Base-by-base conservation (phyloP, 805 yeast species). In the Cyberlindnera subsufficiens region DNA sequence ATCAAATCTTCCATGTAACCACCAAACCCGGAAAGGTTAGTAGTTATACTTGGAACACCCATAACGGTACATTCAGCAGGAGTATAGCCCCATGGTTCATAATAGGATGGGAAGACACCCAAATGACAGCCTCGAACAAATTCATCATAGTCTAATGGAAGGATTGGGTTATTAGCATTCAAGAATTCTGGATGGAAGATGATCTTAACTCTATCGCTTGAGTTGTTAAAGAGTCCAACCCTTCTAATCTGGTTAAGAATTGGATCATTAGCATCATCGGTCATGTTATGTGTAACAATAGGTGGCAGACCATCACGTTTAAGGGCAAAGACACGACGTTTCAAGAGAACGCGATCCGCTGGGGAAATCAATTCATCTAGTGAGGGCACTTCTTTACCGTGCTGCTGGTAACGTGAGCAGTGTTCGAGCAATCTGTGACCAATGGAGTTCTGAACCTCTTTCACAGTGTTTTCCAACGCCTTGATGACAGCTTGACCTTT, bases 31-130 rank as follows among this genome's bases (percentile, higher is more conserved):
- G 96, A 87, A 46, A 91, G 69, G 63, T 91, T 91, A 34, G 99
- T 91, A 10, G 99, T 91, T 58, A 91, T 86, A 6, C 96, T 87
- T 15, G 99, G 99, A 46, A 93, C 95, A 43, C 99, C 99, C 99
- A 91, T 91, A 19, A 93, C 99, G 0, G 99, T 91, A 71, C 99
- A 93, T 64, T 91, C 99, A 8, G 98, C 98, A 3, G 99, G 99
- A 3, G 99, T 91, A 65, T 91, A 91, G 32, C 99, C 99, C 99
- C 99, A 91, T 4, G 99, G 99, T 68, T 91, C 99, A 61, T 91
- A 91, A 68, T 91, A 91, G 0, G 96, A 88, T 39, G 99, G 99
- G 82, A 91, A 91, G 40, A 91, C 96, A 63, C 99, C 99, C 64
- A 93, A 70, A 66, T 91, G 98, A 63, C 97, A 90, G 47, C 99